Evolutionary conservation across 257 asterid species (phyloP).

Genomic region (Nicotiana tomentosiformis): DNA sequence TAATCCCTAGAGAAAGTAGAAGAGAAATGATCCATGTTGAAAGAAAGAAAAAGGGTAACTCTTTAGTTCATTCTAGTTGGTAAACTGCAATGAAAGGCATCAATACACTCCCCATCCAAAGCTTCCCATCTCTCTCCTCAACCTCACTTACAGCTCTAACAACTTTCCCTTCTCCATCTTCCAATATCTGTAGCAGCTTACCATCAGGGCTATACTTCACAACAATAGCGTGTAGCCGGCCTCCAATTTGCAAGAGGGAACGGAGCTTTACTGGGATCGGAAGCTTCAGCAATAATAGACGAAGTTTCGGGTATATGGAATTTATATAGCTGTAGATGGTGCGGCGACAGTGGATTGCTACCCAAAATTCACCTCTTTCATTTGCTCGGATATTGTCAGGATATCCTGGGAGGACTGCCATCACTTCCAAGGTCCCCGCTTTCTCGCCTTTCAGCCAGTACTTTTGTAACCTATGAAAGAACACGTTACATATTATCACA

Average conservation of each 20-base stretch:
- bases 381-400: constrained; percentile 83
- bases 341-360: constrained; percentile 69
- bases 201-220: constrained; percentile 82
- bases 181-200: constrained; percentile 52
- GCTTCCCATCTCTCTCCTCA: constrained; percentile 84
- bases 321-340: constrained; percentile 44
- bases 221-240: constrained; percentile 43
- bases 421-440: constrained; percentile 56
- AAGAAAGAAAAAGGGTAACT: neutral
- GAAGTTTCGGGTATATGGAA: constrained; percentile 39
- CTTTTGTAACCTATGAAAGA: constrained; percentile 46
- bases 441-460: constrained; percentile 92
- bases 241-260: constrained; percentile 67
- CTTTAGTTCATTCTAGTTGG: constrained; percentile 22
- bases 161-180: constrained; percentile 78
- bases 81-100: constrained; percentile 78
- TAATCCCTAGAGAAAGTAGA: neutral
- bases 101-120: constrained; percentile 95
- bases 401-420: constrained; percentile 74
- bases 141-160: constrained; percentile 82
- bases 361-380: constrained; percentile 88
- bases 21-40: neutral
- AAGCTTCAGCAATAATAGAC: constrained; percentile 58
- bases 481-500: neutral
- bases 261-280: constrained; percentile 65